Evolutionary conservation across 2,329 filamentous ascomycete species (phyloP).

Genomic region (Curvularia verruculosa): DNA sequence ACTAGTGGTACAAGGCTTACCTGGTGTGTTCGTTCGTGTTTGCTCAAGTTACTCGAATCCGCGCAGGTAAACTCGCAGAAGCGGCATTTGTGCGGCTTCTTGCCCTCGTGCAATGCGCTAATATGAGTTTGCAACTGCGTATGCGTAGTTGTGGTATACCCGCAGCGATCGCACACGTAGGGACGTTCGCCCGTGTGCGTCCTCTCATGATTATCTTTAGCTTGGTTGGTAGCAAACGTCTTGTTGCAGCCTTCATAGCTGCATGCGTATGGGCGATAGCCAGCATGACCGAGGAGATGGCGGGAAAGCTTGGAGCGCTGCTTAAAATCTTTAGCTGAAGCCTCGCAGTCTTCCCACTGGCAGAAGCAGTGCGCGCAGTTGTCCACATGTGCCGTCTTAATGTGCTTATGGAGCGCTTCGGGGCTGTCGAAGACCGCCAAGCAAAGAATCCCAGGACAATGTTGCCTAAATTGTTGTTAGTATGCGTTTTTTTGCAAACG

Average conservation of each 20-base stretch:
- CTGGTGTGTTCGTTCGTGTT: slow-evolving; percentile 48
- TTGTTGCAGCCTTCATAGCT: slow-evolving; percentile 45
- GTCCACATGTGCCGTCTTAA: slow-evolving; percentile 45
- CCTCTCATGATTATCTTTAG: slow-evolving; percentile 49
- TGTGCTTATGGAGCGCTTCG: slow-evolving; percentile 44
- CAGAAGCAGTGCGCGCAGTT: slow-evolving; percentile 44
- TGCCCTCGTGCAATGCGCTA: slow-evolving; percentile 44
- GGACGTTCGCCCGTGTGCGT: slow-evolving; percentile 48
- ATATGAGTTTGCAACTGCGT: slow-evolving; percentile 50
- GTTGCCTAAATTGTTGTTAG: slow-evolving; percentile 25
- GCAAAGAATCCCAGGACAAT: slow-evolving; percentile 35
- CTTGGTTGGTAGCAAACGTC: slow-evolving; percentile 50
- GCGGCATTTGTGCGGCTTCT: slow-evolving; percentile 48
- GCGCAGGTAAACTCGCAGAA: slow-evolving; percentile 49
- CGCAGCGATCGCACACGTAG: slow-evolving; percentile 46
- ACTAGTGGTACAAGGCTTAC: slow-evolving; percentile 15
- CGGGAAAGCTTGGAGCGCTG: slow-evolving; percentile 49
- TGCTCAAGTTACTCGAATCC: slow-evolving; percentile 46
- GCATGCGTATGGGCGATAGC: slow-evolving; percentile 47
- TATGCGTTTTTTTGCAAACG: not conserved
- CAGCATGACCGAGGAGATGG: slow-evolving; percentile 47
- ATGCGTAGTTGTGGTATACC: slow-evolving; percentile 48
- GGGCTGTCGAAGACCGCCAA: slow-evolving; percentile 37
- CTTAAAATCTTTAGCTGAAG: slow-evolving; percentile 46
- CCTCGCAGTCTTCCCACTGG: slow-evolving; percentile 47